Evolutionary conservation across 1,284 basidiomycete species (phyloP), one percentile per base, ranked within the genome.

Genomic region (Cryptococcus sp.): DNA sequence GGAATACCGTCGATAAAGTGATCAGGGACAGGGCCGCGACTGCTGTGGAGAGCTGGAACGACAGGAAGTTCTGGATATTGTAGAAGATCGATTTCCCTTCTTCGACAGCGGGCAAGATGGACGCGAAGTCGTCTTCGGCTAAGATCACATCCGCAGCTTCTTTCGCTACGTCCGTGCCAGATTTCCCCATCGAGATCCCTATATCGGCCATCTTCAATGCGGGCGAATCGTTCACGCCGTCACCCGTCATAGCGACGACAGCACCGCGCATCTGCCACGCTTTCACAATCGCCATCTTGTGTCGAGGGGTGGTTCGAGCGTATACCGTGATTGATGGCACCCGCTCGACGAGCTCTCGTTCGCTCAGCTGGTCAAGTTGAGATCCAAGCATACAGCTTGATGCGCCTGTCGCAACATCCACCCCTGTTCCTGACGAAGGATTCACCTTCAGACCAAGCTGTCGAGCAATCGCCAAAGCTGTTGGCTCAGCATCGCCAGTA

Each of bases 31-130:
- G 81, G 2, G 94, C 94, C 13, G 95, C 93, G 6, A 93, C 91
- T 1, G 94, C 94, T 1, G 95, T 99, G 64, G 91, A 94, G 19
- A 99, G 86, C 79, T 99, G 94, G 84, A 99, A 99, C 40, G 89
- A 86, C 51, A 98, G 81, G 83, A 99, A 98, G 77, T 97, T 98
- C 76, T 98, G 94, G 71, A 98, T 96, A 72, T 99, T 98, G 81
- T 95, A 92, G 79, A 97, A 99, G 70, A 98, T 98, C 4, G 90
- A 90, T 86, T 97, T 95, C 56, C 91, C 95, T 82, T 99, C 95
- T 80, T 98, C 94, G 47, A 98, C 87, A 1, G 94, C 95, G 8
- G 91, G 89, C 20, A 97, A 80, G 62, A 98, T 92, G 1, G 94
- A 97, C 56, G 87, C 89, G 76, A 98, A 98, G 78, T 97, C 95